phyloP scores from a whole-genome alignment of 352 stramenopile species.

The Phytophthora chlamydospora region DNA sequence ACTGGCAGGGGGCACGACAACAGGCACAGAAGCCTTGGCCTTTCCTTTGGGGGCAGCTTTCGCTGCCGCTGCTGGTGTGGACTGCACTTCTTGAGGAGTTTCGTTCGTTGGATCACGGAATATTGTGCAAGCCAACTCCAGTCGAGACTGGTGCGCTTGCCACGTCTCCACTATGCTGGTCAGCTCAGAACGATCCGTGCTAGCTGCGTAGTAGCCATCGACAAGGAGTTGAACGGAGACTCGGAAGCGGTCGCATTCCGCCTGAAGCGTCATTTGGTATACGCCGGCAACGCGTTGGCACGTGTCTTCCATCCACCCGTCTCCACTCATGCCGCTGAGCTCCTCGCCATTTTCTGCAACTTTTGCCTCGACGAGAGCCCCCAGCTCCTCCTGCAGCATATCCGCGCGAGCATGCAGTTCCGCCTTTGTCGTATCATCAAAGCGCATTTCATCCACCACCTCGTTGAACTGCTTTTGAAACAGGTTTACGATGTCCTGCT shows the following conservation, averaged over 20 bases:
- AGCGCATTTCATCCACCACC: conserved; percentile 85
- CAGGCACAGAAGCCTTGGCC: conserved; percentile 37
- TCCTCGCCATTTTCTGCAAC: conserved; percentile 49
- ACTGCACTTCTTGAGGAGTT: conserved; percentile 19
- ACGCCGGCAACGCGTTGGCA: conserved; percentile 47
- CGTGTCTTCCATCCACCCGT: conserved; percentile 68
- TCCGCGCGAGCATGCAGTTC: conserved; percentile 82
- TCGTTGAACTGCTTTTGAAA: conserved; percentile 84
- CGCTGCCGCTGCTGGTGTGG: conserved; percentile 14
- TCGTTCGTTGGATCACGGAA: conserved; percentile 43
- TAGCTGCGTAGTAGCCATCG: conserved; percentile 57
- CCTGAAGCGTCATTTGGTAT: conserved; percentile 66
- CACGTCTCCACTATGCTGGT: conserved; percentile 40
- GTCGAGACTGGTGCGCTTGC: conserved; percentile 23
- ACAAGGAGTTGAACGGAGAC: conserved; percentile 63
- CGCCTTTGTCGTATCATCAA: conserved; percentile 77
- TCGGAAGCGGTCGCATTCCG: conserved; percentile 76
- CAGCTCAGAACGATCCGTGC: conserved; percentile 38
- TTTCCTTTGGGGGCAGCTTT: conserved; percentile 48
- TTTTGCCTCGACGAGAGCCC: conserved; percentile 50
- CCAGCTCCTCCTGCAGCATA: conserved; percentile 72
- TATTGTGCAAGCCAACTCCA: conserved; percentile 47
- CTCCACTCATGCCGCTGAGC: conserved; percentile 45
- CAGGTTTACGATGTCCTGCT: conserved; percentile 64
- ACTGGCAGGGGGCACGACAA: conserved; percentile 24